Base-by-base conservation (phyloP, 371 early-diverging fungal genomes). In the Mucor mucedo region DNA sequence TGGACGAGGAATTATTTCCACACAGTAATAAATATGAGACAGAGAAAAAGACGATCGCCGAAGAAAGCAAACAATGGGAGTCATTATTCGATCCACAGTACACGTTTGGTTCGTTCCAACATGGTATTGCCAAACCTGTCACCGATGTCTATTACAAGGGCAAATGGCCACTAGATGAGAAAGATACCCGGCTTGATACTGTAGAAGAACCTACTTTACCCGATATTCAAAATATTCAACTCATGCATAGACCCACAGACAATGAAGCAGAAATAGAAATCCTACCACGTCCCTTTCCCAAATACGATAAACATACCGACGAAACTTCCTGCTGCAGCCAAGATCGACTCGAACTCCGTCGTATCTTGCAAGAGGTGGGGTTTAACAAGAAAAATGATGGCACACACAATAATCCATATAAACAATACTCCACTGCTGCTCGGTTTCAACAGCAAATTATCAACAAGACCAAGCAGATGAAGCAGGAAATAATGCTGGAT, bases 11-110 rank as follows among this genome's bases (percentile, higher is more conserved):
- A 35, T 35, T 35, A 35, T 35, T 35, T 35, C 35, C 4, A 35
- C 4, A 35, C 8, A 35, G 35, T 8, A 35, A 35, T 35, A 35
- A 35, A 35, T 29, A 63, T 11, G 63, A 50, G 28, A 28, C 44
- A 2, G 5, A 35, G 3, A 35, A 57, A 41, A 52, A 42, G 27
- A 54, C 57, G 2, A 50, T 55, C 21, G 45, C 53, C 10, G 63
- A 68, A 38, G 63, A 68, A 44, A 68, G 55, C 27, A 63, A 60
- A 28, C 64, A 60, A 56, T 69, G 69, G 69, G 69, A 69, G 8
- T 64, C 52, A 0, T 44, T 69, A 6, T 69, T 69, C 33, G 64
- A 69, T 33, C 69, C 69, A 5, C 69, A 69, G 21, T 49, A 63
- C 40, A 60, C 60, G 5, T 69, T 69, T 63, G 69, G 58, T 4